Evolutionary conservation across 164 flowering plant genomes (phyloP).

Genomic region (Chloranthus sessilifolius): DNA sequence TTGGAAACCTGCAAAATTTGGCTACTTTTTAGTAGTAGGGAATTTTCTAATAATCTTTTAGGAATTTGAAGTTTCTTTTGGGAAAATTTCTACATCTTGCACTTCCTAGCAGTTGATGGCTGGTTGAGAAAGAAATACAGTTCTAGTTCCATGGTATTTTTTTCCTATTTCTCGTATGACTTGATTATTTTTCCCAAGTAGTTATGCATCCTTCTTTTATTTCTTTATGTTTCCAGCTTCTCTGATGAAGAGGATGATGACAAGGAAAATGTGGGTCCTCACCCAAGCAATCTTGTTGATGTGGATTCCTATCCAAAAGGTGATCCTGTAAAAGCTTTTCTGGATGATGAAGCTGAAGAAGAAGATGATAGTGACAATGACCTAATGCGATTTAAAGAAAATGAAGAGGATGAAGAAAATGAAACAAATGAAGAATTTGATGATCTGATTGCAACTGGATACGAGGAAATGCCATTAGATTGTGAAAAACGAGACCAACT

Average conservation of each 20-base stretch:
- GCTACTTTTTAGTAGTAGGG: too few species aligned
- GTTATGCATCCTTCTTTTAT: neutral
- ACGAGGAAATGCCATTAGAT: slow-evolving; percentile 58
- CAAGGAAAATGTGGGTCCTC: slow-evolving; percentile 69
- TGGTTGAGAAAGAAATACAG: too few species aligned
- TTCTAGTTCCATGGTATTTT: too few species aligned
- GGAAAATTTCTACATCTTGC: too few species aligned
- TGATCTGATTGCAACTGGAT: slow-evolving; percentile 67
- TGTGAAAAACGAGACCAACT: slow-evolving; percentile 69
- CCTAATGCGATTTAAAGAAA: slow-evolving; percentile 37
- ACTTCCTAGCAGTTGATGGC: too few species aligned
- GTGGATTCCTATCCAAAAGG: slow-evolving; percentile 33
- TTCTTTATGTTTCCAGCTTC: slow-evolving; percentile 36
- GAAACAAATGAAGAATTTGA: slow-evolving; percentile 59
- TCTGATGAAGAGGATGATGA: slow-evolving; percentile 69
- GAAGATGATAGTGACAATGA: slow-evolving; percentile 94
- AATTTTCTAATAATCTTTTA: too few species aligned
- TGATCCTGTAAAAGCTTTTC: slow-evolving; percentile 77
- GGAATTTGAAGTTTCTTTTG: too few species aligned
- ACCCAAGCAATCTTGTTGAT: slow-evolving; percentile 13
- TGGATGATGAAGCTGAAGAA: slow-evolving; percentile 93
- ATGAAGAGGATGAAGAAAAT: slow-evolving; percentile 62
- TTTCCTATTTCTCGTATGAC: too few species aligned
- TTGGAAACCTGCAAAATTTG: too few species aligned
- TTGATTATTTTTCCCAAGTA: neutral